Base-by-base conservation (phyloP, 2,329 filamentous ascomycete genomes). In the Fusarium sulawesiense region DNA sequence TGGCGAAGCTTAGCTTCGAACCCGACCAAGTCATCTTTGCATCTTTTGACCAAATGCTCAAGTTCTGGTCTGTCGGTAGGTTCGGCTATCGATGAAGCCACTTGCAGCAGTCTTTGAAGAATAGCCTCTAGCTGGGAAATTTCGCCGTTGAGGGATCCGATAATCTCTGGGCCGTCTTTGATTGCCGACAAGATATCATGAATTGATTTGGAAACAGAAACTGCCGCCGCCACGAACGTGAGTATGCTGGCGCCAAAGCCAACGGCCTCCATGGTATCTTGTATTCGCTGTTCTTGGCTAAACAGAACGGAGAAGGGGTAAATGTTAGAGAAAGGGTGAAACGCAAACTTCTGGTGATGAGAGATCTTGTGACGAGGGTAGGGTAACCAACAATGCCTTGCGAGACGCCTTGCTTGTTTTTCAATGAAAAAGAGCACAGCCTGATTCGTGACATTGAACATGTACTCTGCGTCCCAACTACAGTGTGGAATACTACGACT, bases 31-130 rank as follows among this genome's bases (percentile, higher is more conserved):
- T 64, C 45, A 0, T 11, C 14, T 3, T 30, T 2, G 12, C 61
- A 64, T 13, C 5, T 63, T 9, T 32, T 4, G 0, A 18, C 61
- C 2, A 41, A 4, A 1, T 0, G 0, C 0, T 40, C 3, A 2
- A 56, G 13, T 7, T 40, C 42, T 4, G 44, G 20, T 3, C 6
- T 44, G 3, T 27, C 25, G 1, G 9, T 1, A 27, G 25, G 9
- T 10, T 3, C 9, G 9, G 25, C 25, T 25, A 7, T 25, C 7
- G 7, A 25, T 25, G 8, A 9, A 25, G 21, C 21, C 25, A 49
- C 0, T 16, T 45, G 0, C 0, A n/a, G 2, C 1, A 64, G 5
- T 2, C 44, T 30, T 2, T 27, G 18, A 0, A 56, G 0, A 0
- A 64, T 0, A 1, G 12, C 18, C 25, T 27, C 0, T 0, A 64